phyloP scores from a whole-genome alignment of 148 eudicot species.

The Euryodendron excelsum region DNA sequence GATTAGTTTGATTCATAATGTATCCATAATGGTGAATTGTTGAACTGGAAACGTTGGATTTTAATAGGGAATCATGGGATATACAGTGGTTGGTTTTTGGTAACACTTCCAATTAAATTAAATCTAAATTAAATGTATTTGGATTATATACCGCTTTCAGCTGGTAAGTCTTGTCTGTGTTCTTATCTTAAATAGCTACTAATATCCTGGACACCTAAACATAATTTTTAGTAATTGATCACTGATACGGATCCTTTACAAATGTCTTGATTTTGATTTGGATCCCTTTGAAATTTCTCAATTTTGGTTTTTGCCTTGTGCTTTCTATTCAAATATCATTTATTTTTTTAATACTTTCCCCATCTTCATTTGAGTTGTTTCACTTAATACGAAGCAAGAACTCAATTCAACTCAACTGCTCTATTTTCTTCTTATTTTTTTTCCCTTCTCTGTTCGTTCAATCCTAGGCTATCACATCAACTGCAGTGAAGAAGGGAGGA shows the following conservation, averaged over 20 bases:
- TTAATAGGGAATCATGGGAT: not conserved
- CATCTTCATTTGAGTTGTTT: not conserved
- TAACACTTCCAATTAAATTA: not conserved
- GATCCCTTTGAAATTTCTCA: not conserved
- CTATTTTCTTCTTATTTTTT: not conserved
- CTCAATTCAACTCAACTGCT: not conserved
- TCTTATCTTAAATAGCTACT: not conserved
- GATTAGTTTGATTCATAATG: not conserved
- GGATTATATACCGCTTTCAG: not conserved
- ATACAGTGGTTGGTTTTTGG: not conserved
- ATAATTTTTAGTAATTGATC: not conserved
- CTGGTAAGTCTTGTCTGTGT: not conserved
- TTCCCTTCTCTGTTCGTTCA: constrained; percentile 6
- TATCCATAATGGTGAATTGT: not conserved
- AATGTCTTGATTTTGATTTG: too few relatives aligned
- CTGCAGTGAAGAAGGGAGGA: constrained; percentile 94
- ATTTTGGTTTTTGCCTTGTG: not conserved
- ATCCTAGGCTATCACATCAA: constrained; percentile 53
- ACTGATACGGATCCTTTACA: not conserved
- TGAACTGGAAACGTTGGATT: too few relatives aligned
- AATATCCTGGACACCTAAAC: not conserved
- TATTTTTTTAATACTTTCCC: not conserved
- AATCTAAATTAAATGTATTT: too few relatives aligned
- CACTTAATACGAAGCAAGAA: not conserved
- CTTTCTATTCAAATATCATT: not conserved